These are phyloP conservation scores for Salvia rosmarinus DNA, from an alignment of 257 asterid species.

Conservation along the genomic window DNA sequence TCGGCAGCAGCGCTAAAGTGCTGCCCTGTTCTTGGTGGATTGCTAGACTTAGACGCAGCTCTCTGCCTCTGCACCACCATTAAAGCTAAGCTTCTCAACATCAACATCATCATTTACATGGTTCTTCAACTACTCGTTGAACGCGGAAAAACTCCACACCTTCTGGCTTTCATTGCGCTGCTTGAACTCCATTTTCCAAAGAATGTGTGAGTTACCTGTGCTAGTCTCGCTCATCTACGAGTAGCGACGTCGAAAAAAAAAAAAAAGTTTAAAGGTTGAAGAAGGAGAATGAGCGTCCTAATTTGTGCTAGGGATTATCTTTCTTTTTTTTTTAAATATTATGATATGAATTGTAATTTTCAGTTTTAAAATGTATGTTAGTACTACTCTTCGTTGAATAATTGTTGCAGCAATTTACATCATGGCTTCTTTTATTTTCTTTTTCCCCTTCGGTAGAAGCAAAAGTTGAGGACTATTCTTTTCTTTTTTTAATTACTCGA, in stretches of 20 bases:
- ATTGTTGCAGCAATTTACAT: no score
- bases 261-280: background rate
- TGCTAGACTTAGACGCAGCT: slow-evolving; percentile 57
- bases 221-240: background rate
- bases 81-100: slow-evolving; percentile 62
- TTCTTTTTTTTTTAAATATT: background rate
- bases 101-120: slow-evolving; percentile 58
- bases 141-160: slow-evolving; percentile 75
- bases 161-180: slow-evolving; percentile 58
- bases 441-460: no score
- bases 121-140: slow-evolving; percentile 66
- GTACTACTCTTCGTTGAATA: background rate
- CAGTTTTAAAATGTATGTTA: background rate
- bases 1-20: slow-evolving; percentile 62
- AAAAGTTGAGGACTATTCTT: background rate
- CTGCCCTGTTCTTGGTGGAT: slow-evolving; percentile 52
- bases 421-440: no score
- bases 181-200: background rate
- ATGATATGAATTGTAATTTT: background rate
- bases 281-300: background rate
- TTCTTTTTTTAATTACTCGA: background rate
- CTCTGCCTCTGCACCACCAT: slow-evolving; percentile 75
- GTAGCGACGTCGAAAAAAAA: background rate
- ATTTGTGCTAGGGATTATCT: background rate
- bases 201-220: background rate